These are phyloP conservation scores for Komagataella kurtzmanii DNA, from an alignment of 805 yeast species.

Conservation along the genomic window DNA sequence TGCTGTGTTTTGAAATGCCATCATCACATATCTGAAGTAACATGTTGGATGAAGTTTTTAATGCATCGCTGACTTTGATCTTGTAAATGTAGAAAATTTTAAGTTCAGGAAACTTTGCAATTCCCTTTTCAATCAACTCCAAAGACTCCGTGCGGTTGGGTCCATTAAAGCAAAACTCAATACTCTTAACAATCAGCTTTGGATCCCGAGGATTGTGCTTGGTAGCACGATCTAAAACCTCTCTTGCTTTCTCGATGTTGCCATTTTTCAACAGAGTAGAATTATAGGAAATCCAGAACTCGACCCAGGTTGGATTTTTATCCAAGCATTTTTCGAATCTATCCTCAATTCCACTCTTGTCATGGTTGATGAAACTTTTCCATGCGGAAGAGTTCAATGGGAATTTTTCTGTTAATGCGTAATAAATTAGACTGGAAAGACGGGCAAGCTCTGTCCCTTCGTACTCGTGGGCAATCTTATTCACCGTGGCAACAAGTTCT, in stretches of 20 bases:
- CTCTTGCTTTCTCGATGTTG: background rate
- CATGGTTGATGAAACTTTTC: background rate
- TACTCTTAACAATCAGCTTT: background rate
- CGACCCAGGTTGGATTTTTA: background rate
- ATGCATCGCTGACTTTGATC: background rate
- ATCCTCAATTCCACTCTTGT: background rate
- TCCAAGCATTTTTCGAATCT: background rate
- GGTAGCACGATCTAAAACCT: background rate
- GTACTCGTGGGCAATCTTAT: background rate
- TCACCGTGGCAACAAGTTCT: background rate
- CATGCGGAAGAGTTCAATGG: background rate
- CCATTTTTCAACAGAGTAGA: background rate
- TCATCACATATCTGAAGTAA: background rate
- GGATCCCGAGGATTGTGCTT: background rate
- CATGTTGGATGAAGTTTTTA: background rate
- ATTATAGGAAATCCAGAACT: background rate
- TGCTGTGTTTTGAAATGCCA: background rate
- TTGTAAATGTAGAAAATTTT: slow-evolving; percentile 23
- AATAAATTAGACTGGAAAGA: background rate
- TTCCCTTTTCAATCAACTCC: slow-evolving; percentile 28
- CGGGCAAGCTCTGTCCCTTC: background rate
- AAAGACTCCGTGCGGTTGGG: slow-evolving; percentile 19
- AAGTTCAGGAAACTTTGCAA: slow-evolving; percentile 32
- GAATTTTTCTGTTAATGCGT: background rate
- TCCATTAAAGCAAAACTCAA: background rate